Evolutionary conservation across 768 basidiomycete genomes (phyloP), one percentile per base, ranked within the genome.

Genomic region (Mycena chlorophos): DNA sequence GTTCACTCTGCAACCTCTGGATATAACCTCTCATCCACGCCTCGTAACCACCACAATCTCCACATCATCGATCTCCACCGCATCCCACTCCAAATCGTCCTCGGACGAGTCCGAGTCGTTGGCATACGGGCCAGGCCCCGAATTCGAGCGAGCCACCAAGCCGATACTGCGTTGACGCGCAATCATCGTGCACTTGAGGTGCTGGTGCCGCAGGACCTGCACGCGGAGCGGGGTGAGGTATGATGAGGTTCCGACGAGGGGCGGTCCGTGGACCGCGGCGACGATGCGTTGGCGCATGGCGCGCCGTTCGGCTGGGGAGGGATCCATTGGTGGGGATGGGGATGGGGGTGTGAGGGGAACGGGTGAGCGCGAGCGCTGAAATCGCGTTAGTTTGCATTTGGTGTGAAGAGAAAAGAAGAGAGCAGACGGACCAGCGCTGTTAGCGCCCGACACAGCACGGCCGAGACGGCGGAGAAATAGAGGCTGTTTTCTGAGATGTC

Each of bases 191-290:
- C 60, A 61, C 28, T 61, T 57, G 19, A 61, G 55, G 34, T 61
- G 60, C 56, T 54, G 52, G 46, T 61, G 55, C n/a, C 53, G 52
- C 20, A 61, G 53, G 0, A 61, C 49, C 42, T 61, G 60, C 3
- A 61, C 42, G n/a, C 60, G 60, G 3, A 61, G 56, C 46, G 60
- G 56, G 45, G 14, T 19, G 20, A 43, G 40, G 22, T 57, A 52
- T 34, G 14, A 26, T 6, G 60, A 50, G 17, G 14, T 31, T 14
- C 38, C 52, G n/a, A 25, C 45, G 45, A n/a, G n/a, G n/a, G n/a
- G n/a, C n/a, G n/a, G n/a, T n/a, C 45, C 45, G 22, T 54, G 60
- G 5, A 57, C 40, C 45, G n/a, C 52, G 26, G 56, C 34, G 22
- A 56, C 56, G 3, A 56, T 34, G 29, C 54, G 60, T 40, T 56